phyloP scores from a whole-genome alignment of 495 filamentous ascomycete genomes.

The Penicillium pulvis region DNA sequence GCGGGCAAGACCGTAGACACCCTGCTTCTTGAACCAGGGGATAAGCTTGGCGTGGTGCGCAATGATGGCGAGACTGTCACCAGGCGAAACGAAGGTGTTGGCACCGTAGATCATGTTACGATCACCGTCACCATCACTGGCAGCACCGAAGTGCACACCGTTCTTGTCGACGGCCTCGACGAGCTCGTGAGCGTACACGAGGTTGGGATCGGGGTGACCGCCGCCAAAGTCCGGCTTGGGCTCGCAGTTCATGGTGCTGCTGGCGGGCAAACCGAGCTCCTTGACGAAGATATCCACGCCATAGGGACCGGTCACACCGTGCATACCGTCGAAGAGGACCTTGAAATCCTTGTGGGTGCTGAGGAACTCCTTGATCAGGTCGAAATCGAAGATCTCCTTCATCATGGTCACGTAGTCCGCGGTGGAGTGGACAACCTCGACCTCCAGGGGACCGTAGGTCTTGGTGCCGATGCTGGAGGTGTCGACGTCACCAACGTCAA shows the following conservation, averaged over 20 bases:
- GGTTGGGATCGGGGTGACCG: slow-evolving; percentile 95
- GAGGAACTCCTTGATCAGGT: slow-evolving; percentile 91
- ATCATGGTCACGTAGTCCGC: slow-evolving; percentile 92
- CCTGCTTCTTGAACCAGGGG: slow-evolving; percentile 96
- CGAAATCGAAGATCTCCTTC: slow-evolving; percentile 98
- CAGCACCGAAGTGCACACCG: slow-evolving; percentile 91
- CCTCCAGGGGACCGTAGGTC: slow-evolving; percentile 82
- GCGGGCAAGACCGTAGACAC: slow-evolving; percentile 90
- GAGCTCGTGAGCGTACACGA: slow-evolving; percentile 95
- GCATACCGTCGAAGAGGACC: slow-evolving; percentile 91
- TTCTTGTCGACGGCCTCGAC: slow-evolving; percentile 92
- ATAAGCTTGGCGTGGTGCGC: slow-evolving; percentile 91
- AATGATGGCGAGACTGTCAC: slow-evolving; percentile 96
- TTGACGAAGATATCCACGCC: slow-evolving; percentile 92
- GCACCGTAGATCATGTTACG: slow-evolving; percentile 99
- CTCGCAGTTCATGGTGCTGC: slow-evolving; percentile 89
- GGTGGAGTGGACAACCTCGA: slow-evolving; percentile 91
- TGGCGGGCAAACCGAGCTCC: slow-evolving; percentile 76
- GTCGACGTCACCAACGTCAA: slow-evolving; percentile 84
- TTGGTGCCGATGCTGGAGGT: slow-evolving; percentile 78
- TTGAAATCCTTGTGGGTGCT: slow-evolving; percentile 86
- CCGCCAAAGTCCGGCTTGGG: slow-evolving; percentile 94
- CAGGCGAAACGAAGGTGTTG: slow-evolving; percentile 93
- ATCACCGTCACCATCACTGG: slow-evolving; percentile 95
- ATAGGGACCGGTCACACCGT: slow-evolving; percentile 94